Evolutionary conservation across 768 basidiomycete genomes (phyloP), one percentile per base, ranked within the genome.

Genomic region (Trametes villosa): DNA sequence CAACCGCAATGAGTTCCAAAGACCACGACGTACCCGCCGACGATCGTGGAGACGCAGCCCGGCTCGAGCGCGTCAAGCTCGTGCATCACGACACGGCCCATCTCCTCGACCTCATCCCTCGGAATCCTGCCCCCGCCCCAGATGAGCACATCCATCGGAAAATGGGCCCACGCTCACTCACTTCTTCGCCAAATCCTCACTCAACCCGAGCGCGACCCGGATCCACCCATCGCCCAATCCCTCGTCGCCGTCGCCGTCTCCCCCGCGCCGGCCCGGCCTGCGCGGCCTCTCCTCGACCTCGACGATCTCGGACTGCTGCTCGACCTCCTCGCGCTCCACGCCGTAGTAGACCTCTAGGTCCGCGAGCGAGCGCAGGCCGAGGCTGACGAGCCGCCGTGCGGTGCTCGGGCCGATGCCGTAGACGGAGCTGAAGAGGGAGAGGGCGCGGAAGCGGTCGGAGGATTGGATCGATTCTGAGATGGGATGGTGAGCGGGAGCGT

Each of bases 381-480:
- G 75, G 31, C 82, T 81, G 70, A 87, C 91, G 4, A 92, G 78
- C 38, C 79, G 75, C 7, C 85, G 81, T 7, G 92, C 89, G 8
- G 81, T 89, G n/a, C 75, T 72, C 0, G 91, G 79, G 8, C 92
- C 92, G 33, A 94, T 86, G 9, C 90, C 87, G 54, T 94, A 86
- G 56, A 94, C 74, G 6, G 82, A 77, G 15, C 81, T 75, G 67
- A 94, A 91, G 0, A 75, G 67, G 8, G 81, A 79, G 9, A 93
- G 79, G 0, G 83, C 72, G 51, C 77, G 72, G 69, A 83, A 91
- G 34, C 88, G 84, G 26, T 78, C 63, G 0, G 85, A 85, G 7
- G 69, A 31, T 22, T 73, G 71, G 11, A 82, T 82, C 9, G 67
- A 77, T 70, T 79, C 84, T 89, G 56, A 22, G n/a, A n/a, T 30